Base-by-base conservation (phyloP, 257 asterid species). In the Cynanchum wilfordii region DNA sequence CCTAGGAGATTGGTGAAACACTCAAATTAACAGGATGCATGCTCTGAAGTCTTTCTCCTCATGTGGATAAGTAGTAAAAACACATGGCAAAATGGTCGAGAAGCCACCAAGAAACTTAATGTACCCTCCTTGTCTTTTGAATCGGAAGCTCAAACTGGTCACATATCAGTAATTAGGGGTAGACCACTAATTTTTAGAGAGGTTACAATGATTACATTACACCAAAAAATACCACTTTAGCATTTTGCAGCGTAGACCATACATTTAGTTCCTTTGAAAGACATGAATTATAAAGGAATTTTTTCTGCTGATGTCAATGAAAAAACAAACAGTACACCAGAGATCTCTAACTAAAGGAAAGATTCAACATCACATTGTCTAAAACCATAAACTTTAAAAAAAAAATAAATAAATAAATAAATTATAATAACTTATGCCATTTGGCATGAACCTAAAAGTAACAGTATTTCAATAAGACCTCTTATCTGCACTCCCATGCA, bases 61-160 rank as follows among this genome's bases (percentile, higher is more conserved):
- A 5, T 16, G 2, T 29, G 70, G 40, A 47, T 49, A 49, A 10
- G 25, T 9, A 49, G 52, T 29, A 3, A 30, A 33, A 30, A 36
- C 15, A n/a, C 20, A 63, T 5, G 15, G 42, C n/a, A 5, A 62
- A 5, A 58, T 29, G 49, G 36, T 68, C 64, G 57, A 40, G 25
- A 68, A 54, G 65, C 33, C 70, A 47, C 68, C 79, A 33, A 68
- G 22, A 58, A 33, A 33, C 24, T 24, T 64, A 36, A 33, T 33
- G 27, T 63, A 10, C 11, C 47, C 47, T 42, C 47, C 47, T 42
- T 2, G 47, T 7, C 11, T 42, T 42, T 12, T 63, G 15, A 2
- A 64, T 2, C 45, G 8, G 50, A 7, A 64, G 69, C 16, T 63
- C 49, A 63, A 63, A 63, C 68, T 0, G 27, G 4, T 64, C 10